A percentile compares a stretch with the other conserved stretches of the same genome.
These are phyloP conservation scores for Coemansia asiatica DNA, from an alignment of 192 early-diverging fungal species.

Conservation along the genomic window DNA sequence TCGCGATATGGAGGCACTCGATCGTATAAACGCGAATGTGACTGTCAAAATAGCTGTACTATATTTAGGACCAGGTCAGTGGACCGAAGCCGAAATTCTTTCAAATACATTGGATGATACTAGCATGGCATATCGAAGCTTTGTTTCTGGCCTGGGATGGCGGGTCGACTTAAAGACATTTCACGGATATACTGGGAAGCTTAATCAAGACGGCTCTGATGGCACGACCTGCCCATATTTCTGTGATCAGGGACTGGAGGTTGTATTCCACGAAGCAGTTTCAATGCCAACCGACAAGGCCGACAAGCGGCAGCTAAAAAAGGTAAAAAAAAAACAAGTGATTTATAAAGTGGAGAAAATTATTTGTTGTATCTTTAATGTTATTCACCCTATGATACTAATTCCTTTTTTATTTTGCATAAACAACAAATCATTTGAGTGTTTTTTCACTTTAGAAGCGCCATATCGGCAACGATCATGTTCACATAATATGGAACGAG, in stretches of 20 bases:
- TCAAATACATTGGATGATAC: constrained; percentile 65
- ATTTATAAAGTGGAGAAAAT: not conserved
- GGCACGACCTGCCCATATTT: constrained; percentile 80
- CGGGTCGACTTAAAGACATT: constrained; percentile 83
- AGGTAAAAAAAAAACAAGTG: constrained; percentile 59
- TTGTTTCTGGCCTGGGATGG: constrained; percentile 93
- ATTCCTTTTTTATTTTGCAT: not conserved
- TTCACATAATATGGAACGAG: constrained; percentile 98
- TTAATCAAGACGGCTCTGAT: constrained; percentile 78
- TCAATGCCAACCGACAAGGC: constrained; percentile 79
- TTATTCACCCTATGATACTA: not conserved
- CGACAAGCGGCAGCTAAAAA: constrained; percentile 87
- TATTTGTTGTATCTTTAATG: not conserved
- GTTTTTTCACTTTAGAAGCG: constrained; percentile 94
- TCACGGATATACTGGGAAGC: constrained; percentile 81
- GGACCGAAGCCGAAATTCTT: constrained; percentile 84
- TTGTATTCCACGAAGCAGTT: constrained; percentile 89
- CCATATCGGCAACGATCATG: constrained; percentile 98
- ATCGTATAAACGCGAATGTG: constrained; percentile 60
- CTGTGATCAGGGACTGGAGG: constrained; percentile 78
- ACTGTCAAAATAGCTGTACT: constrained; percentile 87
- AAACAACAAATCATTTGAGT: no score
- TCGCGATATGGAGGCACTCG: constrained; percentile 39
- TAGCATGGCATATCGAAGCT: constrained; percentile 76
- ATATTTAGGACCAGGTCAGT: constrained; percentile 90